Percentiles rank a stretch among this genome's conserved stretches.
Conservation (phyloP, 805 yeast genomes). For the Spathaspora boniae region DNA sequence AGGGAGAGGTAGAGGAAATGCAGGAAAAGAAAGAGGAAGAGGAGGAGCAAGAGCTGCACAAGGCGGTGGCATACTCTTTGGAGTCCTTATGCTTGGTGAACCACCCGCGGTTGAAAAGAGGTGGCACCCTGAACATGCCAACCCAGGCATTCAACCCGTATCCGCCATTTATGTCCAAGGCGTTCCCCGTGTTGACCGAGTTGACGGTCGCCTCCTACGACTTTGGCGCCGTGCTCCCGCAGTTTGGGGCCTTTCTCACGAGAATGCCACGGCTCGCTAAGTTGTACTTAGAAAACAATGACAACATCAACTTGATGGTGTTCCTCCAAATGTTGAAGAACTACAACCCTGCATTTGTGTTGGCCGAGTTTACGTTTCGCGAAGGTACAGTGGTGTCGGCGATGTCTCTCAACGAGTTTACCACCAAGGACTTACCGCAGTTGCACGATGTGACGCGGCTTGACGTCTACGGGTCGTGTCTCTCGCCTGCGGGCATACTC, state of each 20-base stretch:
- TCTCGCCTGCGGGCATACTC: conserved; percentile 38
- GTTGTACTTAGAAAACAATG: conserved; percentile 33
- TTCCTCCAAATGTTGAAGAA: conserved; percentile 27
- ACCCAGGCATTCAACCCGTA: conserved; percentile 20
- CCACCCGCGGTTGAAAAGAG: conserved; percentile 21
- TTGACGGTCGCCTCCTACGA: conserved; percentile 31
- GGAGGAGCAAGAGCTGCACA: not conserved
- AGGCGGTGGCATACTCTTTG: conserved; percentile 10
- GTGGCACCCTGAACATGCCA: conserved; percentile 10
- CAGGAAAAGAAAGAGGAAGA: conserved; percentile 3
- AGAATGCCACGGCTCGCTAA: conserved; percentile 14
- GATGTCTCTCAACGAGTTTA: conserved; percentile 25
- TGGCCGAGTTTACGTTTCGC: conserved; percentile 27
- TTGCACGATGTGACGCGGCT: conserved; percentile 16
- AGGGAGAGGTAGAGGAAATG: no score
- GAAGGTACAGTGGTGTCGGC: conserved; percentile 21
- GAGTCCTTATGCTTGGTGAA: conserved; percentile 23
- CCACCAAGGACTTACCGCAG: conserved; percentile 19
- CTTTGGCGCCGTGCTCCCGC: conserved; percentile 22
- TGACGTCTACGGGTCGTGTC: conserved; percentile 40
- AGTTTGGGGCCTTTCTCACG: conserved; percentile 25
- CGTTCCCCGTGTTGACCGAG: conserved; percentile 21
- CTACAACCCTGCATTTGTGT: conserved; percentile 23
- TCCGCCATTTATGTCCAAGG: conserved; percentile 20
- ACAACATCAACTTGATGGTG: conserved; percentile 21